Conservation (phyloP, 2,329 filamentous ascomycete species). For the Aspergillus nomiae region DNA sequence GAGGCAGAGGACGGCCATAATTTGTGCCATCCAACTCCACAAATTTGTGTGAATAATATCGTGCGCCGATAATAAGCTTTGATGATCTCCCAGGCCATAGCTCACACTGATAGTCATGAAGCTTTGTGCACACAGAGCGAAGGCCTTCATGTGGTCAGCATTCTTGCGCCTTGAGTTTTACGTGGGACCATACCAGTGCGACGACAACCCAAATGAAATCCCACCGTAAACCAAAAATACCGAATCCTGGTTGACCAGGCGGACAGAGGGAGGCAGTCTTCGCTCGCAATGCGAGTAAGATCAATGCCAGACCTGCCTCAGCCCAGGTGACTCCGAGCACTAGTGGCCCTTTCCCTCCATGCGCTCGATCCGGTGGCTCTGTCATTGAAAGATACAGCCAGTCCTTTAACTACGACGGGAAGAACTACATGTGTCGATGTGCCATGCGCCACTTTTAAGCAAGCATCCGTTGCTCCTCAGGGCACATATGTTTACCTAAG, state of each 20-base stretch:
- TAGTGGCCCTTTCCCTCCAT: conserved; percentile 15
- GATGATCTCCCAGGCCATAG: conserved; percentile 22
- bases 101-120: conserved; percentile 19
- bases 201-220: conserved; percentile 24
- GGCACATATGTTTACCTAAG: background rate
- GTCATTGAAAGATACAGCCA: background rate
- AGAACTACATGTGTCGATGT: background rate
- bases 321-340: conserved; percentile 23
- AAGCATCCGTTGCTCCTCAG: background rate
- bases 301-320: conserved; percentile 17
- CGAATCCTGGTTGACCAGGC: conserved; percentile 1
- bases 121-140: conserved; percentile 12
- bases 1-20: conserved; percentile 16
- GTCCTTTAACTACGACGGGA: background rate
- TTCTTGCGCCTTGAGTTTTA: too few species aligned
- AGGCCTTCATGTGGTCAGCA: background rate
- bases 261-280: conserved; percentile 19
- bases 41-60: conserved; percentile 17
- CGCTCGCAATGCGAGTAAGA: conserved; percentile 20
- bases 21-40: conserved; percentile 22
- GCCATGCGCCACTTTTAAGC: background rate
- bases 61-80: conserved; percentile 6
- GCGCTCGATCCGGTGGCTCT: background rate
- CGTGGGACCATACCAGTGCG: conserved; percentile 12
- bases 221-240: conserved; percentile 22